Base-by-base conservation (phyloP, 2,329 filamentous ascomycete genomes). In the Emergomyces orientalis region DNA sequence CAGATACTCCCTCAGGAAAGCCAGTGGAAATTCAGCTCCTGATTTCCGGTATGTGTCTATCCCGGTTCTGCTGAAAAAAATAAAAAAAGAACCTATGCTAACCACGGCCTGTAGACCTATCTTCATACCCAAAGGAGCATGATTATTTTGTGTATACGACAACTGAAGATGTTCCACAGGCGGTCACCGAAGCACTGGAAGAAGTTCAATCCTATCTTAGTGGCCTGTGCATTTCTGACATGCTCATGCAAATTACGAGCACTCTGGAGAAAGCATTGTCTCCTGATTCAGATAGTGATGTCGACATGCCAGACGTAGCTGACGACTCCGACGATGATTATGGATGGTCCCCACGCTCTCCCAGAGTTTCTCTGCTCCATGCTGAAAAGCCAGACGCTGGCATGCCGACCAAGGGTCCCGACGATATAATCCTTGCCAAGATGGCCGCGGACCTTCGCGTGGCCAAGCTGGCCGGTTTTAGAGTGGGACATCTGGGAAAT, bases 401-500 rank as follows among this genome's bases (percentile, higher is more conserved):
- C 25, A 51, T 41, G 5, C 27, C 25, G 22, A 30, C 37, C 17
- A 37, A 32, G 2, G 19, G 11, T 13, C 13, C 13, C 4, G 32
- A 39, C 30, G n/a, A 61, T 14, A n/a, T 39, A 27, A 32, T 19
- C 51, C 52, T 39, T 25, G 45, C 47, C 30, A 68, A 79, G n/a
- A 77, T 90, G 61, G 79, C 80, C 51, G 71, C 72, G 8, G 90
- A 93, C 70, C 79, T 96, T 9, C 78, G 77, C 47, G 74, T 74
- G 27, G 85, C 83, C 2, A 87, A 86, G 69, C 68, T 77, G 1
- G 84, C 86, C 1, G 91, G 91, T 0, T 89, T 91, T 73, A 87
- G 83, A 65, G 79, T 93, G 34, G 89, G 87, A 1, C 77, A 86
- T 39, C 72, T 88, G 13, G 81, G 80, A 14, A 77, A 81, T 22